phyloP scores from a whole-genome alignment of 2,329 filamentous ascomycete species.

The Cercospora sp. region DNA sequence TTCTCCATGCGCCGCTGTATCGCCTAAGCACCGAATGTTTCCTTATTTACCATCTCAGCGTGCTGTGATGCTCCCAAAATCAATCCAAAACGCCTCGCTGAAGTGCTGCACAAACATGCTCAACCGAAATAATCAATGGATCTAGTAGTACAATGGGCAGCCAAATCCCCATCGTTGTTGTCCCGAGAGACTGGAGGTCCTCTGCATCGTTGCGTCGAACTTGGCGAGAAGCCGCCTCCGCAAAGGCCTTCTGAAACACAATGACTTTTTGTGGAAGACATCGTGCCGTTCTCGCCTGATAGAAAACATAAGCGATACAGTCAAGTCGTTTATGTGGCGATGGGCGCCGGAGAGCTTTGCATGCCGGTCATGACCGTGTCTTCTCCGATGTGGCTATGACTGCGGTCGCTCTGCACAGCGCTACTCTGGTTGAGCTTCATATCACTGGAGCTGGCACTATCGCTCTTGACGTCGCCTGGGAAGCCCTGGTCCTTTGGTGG shows the following conservation, averaged over 20 bases:
- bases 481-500: slow-evolving; percentile 57
- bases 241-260: background rate
- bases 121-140: background rate
- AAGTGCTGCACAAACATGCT: slow-evolving; percentile 6
- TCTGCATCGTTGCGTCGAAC: background rate
- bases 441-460: slow-evolving; percentile 57
- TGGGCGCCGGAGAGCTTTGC: slow-evolving; percentile 39
- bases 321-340: background rate
- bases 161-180: background rate
- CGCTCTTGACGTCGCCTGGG: slow-evolving; percentile 62
- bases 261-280: background rate
- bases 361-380: slow-evolving; percentile 35
- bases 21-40: background rate
- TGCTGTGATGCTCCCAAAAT: slow-evolving; percentile 1
- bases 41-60: background rate
- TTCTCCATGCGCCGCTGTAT: background rate
- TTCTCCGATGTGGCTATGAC: slow-evolving; percentile 51
- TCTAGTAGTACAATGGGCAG: background rate
- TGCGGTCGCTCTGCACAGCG: slow-evolving; percentile 60
- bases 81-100: slow-evolving; percentile 21
- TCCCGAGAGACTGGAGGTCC: background rate
- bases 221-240: background rate
- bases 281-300: background rate
- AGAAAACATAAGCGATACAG: background rate
- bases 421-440: slow-evolving; percentile 56